Evolutionary conservation across 306 rosid genomes (phyloP), one percentile per base, ranked within the genome.

Genomic region (Citrullus amarus): DNA sequence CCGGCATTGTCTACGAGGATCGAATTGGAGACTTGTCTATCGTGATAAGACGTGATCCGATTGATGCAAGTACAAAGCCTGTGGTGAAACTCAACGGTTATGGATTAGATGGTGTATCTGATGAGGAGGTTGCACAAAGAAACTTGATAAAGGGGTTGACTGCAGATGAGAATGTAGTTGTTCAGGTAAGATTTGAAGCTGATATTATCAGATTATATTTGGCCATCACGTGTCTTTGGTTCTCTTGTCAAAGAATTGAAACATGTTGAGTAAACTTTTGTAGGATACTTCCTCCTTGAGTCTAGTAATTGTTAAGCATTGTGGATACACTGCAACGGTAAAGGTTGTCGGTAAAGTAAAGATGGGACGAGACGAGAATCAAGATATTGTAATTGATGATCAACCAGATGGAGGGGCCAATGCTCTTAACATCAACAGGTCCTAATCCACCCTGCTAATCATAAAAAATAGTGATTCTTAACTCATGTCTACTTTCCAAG

Each of bases 401-500:
- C 98, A 86, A 77, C 93, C 86, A 68, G 91, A 91, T 54, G 98
- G 97, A 84, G 98, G 98, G 9, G 98, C 93, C 20, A 95, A 95
- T 85, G 86, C 97, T 83, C 97, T 95, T 65, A 95, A 91, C 79
- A 62, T 88, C 66, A 95, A 95, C 84, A 95, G 98, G 98, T 94
- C 53, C 53, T 44, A 20, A 44, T 20, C 17, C 46, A 68, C 28
- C 4, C 8, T 41, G 46, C 57, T 34, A 34, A 71, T 10, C 13
- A 57, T 48, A 18, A n/a, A 18, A 32, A 38, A 8, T 8, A 3
- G 14, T 39, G 73, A 67, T 67, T 67, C 30, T 20, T 39, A 65
- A 50, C 25, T 14, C 75, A 46, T 70, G 65, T 32, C 61, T 51
- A 13, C 58, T 41, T 18, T 17, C 25, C 34, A 6, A 9, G 44